Base-by-base conservation (phyloP, 1,139 yeast genomes). In the Yamadazyma diospyri region DNA sequence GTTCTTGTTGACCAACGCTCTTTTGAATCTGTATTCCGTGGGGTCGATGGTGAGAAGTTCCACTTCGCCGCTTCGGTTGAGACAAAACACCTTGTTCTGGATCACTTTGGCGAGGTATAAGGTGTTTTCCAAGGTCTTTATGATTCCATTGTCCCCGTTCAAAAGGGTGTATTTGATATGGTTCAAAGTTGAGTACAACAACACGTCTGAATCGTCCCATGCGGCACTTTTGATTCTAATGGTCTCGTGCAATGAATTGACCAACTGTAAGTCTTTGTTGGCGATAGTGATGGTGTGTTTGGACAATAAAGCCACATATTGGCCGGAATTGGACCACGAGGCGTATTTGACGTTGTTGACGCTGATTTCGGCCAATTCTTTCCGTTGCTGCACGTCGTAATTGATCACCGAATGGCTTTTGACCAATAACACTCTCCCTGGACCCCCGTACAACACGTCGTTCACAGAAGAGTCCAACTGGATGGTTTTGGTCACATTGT, bases 161-260 rank as follows among this genome's bases (percentile, higher is more conserved):
- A 89, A 71, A 51, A 94, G 69, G 31, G 94, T 82, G 61, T 92
- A 94, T 64, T 92, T 92, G 63, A 94, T 83, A 57, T 94, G 99
- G 63, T 92, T 92, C 56, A 94, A 73, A 15, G 99, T 94, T 16
- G 97, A 83, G 61, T 89, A 94, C 47, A 94, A 72, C 56, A 94
- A 72, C 24, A 94, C 95, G 30, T 94, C 94, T 30, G 86, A 71
- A 49, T 88, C 97, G 57, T 92, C 98, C 97, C 97, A 94, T 9
- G 95, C 88, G 30, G 97, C 97, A 64, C 95, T 82, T 69, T 94
- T 94, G 52, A 94, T 87, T 59, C 98, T 76, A 47, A 94, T 92
- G 4, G 98, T 92, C 64, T 94, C 99, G 56, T 89, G 97, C 76
- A 89, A 74, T 4, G 95, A 81, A 34, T 92, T 81, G 27, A 88